Conservation (phyloP, 768 basidiomycete species). For the Tylopilus felleus region DNA sequence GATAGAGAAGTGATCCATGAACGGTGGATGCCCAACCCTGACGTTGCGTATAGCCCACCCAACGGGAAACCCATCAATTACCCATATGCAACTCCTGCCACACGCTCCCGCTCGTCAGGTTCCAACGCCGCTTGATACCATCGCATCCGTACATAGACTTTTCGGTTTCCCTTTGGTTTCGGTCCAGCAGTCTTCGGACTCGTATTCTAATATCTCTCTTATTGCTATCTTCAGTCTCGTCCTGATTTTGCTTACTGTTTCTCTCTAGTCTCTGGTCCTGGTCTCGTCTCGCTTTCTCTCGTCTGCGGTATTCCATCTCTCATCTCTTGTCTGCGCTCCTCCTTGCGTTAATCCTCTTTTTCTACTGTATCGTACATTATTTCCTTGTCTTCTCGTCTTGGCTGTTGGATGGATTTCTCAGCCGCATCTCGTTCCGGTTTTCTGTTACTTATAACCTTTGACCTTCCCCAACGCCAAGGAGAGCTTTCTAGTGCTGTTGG, state of each 20-base stretch:
- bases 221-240: conserved; percentile 33
- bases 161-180: conserved; percentile 23
- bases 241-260: conserved; percentile 18
- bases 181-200: conserved; percentile 27
- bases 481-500: conserved; percentile 30
- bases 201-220: conserved; percentile 33
- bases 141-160: conserved; percentile 22
- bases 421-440: conserved; percentile 20
- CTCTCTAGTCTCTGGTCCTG: conserved; percentile 14
- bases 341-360: conserved; percentile 30
- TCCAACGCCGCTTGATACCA: conserved; percentile 35
- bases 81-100: conserved; percentile 22
- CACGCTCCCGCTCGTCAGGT: conserved; percentile 31
- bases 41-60: conserved; percentile 36
- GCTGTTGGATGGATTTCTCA: conserved; percentile 33
- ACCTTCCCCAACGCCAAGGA: conserved; percentile 36
- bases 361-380: conserved; percentile 33
- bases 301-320: conserved; percentile 10
- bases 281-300: conserved; percentile 7
- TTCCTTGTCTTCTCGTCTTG: conserved; percentile 22
- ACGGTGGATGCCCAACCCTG: conserved; percentile 59
- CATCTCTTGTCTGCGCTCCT: conserved; percentile 25
- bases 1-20: conserved; percentile 52
- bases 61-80: conserved; percentile 30
- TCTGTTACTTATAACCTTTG: conserved; percentile 35